These are phyloP conservation scores for Trichophyton simii DNA, from an alignment of 2,329 filamentous ascomycete genomes.

Conservation along the genomic window DNA sequence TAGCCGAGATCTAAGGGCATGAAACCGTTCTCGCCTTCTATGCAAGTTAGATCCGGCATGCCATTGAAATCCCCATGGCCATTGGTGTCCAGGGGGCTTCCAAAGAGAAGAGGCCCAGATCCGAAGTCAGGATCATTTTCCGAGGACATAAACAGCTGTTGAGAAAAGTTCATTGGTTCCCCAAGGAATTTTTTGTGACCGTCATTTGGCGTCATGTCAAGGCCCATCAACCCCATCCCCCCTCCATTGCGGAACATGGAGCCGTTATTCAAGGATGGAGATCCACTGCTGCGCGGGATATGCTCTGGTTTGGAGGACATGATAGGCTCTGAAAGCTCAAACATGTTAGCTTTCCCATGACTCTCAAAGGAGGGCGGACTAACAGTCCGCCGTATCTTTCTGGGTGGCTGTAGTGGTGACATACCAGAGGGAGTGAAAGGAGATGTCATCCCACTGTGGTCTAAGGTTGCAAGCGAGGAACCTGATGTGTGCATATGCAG, in stretches of 20 bases:
- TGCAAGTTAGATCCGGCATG: not conserved
- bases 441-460: constrained; percentile 6
- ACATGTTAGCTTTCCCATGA: constrained; percentile 1
- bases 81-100: constrained; percentile 1
- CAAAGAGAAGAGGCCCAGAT: constrained; percentile 6
- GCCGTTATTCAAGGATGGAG: not conserved
- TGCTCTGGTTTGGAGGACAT: constrained; percentile 3
- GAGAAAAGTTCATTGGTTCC: constrained; percentile 3
- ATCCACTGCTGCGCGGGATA: not conserved
- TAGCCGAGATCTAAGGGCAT: constrained; percentile 2
- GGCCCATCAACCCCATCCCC: not conserved
- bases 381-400: constrained; percentile 5
- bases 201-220: not conserved
- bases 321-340: constrained; percentile 2
- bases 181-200: constrained; percentile 3
- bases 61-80: constrained; percentile 3
- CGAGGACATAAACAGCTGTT: constrained; percentile 5
- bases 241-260: constrained; percentile 1
- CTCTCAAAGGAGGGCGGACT: not conserved
- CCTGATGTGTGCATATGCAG: not conserved
- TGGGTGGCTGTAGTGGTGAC: constrained; percentile 5
- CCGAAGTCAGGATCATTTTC: constrained; percentile 6
- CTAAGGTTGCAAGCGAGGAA: not conserved
- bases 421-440: constrained; percentile 5
- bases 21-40: constrained; percentile 3